Percentiles rank a stretch among this genome's conserved stretches.
Evolutionary conservation across 805 yeast species (phyloP).

Genomic region (Schwanniomyces vanrijiae): DNA sequence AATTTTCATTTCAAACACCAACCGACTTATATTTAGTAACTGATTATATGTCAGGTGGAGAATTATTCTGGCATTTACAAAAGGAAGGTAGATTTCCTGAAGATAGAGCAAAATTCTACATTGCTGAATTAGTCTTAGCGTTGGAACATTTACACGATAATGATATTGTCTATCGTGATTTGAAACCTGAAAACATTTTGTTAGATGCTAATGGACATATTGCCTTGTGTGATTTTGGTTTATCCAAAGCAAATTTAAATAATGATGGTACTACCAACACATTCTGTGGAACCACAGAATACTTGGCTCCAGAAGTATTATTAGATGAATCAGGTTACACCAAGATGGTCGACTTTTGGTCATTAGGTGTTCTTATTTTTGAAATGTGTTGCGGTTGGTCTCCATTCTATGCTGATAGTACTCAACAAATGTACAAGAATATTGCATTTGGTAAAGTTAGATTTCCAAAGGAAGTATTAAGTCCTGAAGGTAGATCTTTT

Average conservation of each 20-base stretch:
- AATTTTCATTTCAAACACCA: conserved; percentile 95
- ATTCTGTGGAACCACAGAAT: conserved; percentile 98
- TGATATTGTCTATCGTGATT: conserved; percentile 93
- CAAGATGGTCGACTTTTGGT: conserved; percentile 99
- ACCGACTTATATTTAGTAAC: conserved; percentile 89
- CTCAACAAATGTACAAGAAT: conserved; percentile 98
- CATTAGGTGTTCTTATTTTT: conserved; percentile 91
- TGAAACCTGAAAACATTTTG: conserved; percentile 94
- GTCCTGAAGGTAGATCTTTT: conserved; percentile 90
- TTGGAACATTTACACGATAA: conserved; percentile 93
- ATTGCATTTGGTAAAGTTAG: conserved; percentile 98
- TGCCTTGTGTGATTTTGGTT: conserved; percentile 95
- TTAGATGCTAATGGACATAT: conserved; percentile 97
- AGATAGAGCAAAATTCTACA: conserved; percentile 93
- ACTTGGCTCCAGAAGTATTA: conserved; percentile 94
- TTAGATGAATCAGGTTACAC: conserved; percentile 96
- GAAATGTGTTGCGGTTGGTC: conserved; percentile 99
- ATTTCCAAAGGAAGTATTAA: conserved; percentile 92
- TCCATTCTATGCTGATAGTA: conserved; percentile 96
- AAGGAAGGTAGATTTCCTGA: conserved; percentile 93
- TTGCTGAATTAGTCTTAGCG: conserved; percentile 92
- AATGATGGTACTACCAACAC: conserved; percentile 92
- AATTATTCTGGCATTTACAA: conserved; percentile 93
- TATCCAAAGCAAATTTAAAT: conserved; percentile 87
- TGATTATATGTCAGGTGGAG: conserved; percentile 98